Conservation (phyloP, 2,329 filamentous ascomycete genomes). For the Dactylellina cionopaga region DNA sequence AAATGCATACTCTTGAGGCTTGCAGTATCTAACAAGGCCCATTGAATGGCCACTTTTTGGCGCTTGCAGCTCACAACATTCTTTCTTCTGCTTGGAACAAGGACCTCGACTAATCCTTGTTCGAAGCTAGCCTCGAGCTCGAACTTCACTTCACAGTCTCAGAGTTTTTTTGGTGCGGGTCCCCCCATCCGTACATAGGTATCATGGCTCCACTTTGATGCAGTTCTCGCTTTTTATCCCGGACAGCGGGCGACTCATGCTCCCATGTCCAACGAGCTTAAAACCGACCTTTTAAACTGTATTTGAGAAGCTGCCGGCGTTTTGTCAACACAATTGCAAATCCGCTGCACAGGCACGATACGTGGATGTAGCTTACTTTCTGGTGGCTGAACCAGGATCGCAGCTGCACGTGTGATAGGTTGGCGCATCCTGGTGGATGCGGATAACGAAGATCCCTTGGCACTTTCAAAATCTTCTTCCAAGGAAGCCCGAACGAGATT, state of each 20-base stretch:
- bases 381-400: slow-evolving; percentile 25
- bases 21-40: slow-evolving; percentile 30
- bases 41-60: slow-evolving; percentile 46
- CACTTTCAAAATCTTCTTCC: slow-evolving; percentile 28
- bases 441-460: slow-evolving; percentile 51
- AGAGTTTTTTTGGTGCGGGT: slow-evolving; percentile 1
- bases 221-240: slow-evolving; percentile 48
- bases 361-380: slow-evolving; percentile 41
- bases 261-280: slow-evolving; percentile 37
- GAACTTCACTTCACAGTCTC: slow-evolving; percentile 12
- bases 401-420: slow-evolving; percentile 49
- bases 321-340: slow-evolving; percentile 53
- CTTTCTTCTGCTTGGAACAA: slow-evolving; percentile 8
- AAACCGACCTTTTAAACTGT: slow-evolving; percentile 37
- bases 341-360: slow-evolving; percentile 20
- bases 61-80: slow-evolving; percentile 37
- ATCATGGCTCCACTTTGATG: slow-evolving; percentile 34
- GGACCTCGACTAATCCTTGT: slow-evolving; percentile 24
- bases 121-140: slow-evolving; percentile 23
- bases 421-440: slow-evolving; percentile 29
- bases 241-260: slow-evolving; percentile 36
- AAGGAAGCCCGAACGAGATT: slow-evolving; percentile 35
- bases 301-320: slow-evolving; percentile 30
- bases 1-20: slow-evolving; percentile 27
- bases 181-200: slow-evolving; percentile 9